phyloP scores from a whole-genome alignment of 2,329 filamentous ascomycete genomes.

The Neodidymelliopsis sp. region DNA sequence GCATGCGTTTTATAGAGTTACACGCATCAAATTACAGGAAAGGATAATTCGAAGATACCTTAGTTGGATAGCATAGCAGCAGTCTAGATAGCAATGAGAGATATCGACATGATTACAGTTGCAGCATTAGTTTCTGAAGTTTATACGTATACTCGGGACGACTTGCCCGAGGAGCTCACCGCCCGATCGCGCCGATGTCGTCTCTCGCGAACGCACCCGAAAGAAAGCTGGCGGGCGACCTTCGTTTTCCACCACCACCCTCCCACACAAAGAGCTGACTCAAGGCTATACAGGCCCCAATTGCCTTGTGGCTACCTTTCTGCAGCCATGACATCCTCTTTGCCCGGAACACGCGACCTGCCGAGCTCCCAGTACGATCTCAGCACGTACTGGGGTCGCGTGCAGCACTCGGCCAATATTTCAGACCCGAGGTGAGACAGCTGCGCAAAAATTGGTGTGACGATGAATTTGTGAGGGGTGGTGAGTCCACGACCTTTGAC shows the following conservation, averaged over 20 bases:
- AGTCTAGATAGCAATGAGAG: background rate
- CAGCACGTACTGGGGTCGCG: conserved; percentile 91
- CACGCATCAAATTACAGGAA: conserved; percentile 3
- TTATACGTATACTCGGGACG: background rate
- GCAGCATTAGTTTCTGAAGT: background rate
- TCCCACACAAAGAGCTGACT: background rate
- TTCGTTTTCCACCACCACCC: background rate
- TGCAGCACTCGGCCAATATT: conserved; percentile 86
- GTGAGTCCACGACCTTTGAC: conserved; percentile 48
- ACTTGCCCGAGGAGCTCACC: conserved; percentile 8
- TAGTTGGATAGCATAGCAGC: background rate
- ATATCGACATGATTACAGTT: background rate
- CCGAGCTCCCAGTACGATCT: conserved; percentile 93
- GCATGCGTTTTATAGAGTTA: background rate
- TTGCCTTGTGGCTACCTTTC: background rate
- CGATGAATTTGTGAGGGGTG: conserved; percentile 31
- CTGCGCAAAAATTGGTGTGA: conserved; percentile 18
- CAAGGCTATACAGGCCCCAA: conserved; percentile 3
- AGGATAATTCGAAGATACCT: conserved; percentile 11
- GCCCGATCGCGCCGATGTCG: conserved; percentile 9
- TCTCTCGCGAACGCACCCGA: background rate
- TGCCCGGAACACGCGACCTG: conserved; percentile 76
- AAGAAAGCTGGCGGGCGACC: background rate
- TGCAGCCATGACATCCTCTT: conserved; percentile 64
- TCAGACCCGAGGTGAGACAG: conserved; percentile 89